Evolutionary conservation across 1,284 basidiomycete species (phyloP).

Genomic region (Porodaedalea pini): DNA sequence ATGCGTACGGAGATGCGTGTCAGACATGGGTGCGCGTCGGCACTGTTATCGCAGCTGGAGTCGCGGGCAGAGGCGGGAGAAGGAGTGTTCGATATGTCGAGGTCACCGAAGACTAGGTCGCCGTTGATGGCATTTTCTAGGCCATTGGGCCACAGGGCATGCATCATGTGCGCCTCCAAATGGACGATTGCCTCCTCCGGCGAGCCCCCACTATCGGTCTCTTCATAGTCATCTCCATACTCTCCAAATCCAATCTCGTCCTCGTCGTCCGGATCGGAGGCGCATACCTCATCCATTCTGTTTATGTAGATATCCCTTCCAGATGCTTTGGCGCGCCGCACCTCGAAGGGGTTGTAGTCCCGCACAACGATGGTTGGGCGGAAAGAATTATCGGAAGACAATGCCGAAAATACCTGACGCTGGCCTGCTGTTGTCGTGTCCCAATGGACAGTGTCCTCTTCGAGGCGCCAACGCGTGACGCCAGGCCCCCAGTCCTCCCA

Average conservation of each 20-base stretch:
- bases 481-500: conserved; percentile 14
- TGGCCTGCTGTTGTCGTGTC: conserved; percentile 13
- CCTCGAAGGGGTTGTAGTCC: conserved; percentile 13
- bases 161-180: no score
- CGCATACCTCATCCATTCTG: neutral
- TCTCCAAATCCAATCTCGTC: neutral
- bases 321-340: neutral
- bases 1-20: neutral
- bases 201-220: neutral
- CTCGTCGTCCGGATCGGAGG: neutral
- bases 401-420: neutral
- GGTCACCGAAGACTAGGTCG: no score
- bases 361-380: conserved; percentile 1
- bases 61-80: neutral
- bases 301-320: neutral
- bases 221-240: neutral
- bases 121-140: no score
- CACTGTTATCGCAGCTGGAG: neutral
- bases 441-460: neutral
- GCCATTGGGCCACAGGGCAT: no score
- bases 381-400: neutral
- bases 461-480: conserved; percentile 3
- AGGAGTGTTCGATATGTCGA: no score
- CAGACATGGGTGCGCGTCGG: neutral
- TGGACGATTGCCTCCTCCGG: no score